A percentile compares a stretch with the other conserved stretches of the same genome.
Conservation (phyloP, 768 basidiomycete genomes). For the Boletales sp. region DNA sequence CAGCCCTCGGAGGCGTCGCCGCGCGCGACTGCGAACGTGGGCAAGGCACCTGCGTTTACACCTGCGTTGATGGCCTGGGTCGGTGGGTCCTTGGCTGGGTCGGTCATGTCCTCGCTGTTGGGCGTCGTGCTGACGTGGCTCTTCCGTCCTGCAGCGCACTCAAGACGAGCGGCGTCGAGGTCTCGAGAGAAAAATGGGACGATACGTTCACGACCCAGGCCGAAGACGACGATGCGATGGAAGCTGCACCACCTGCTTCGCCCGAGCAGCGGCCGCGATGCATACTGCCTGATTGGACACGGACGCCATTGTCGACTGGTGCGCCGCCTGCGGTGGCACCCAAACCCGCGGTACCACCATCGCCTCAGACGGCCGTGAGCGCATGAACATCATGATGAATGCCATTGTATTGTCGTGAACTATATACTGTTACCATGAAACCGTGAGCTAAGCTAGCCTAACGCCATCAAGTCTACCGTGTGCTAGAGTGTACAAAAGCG, state of each 20-base stretch:
- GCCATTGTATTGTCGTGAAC: constrained; percentile 7
- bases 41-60: constrained; percentile 84
- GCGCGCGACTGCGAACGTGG: constrained; percentile 59
- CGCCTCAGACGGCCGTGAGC: constrained; percentile 30
- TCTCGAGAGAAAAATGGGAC: constrained; percentile 85
- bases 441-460: constrained; percentile 3
- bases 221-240: constrained; percentile 40
- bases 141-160: constrained; percentile 50
- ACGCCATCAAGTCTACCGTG: constrained; percentile 6
- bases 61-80: constrained; percentile 86
- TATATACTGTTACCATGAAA: constrained; percentile 9
- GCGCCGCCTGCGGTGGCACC: constrained; percentile 52
- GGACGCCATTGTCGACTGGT: constrained; percentile 55
- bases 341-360: constrained; percentile 5
- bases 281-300: constrained; percentile 82
- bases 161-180: constrained; percentile 83
- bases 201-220: constrained; percentile 47
- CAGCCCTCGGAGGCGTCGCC: constrained; percentile 43
- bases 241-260: constrained; percentile 5
- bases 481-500: background rate
- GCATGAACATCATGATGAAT: constrained; percentile 24
- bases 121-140: background rate
- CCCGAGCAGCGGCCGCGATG: constrained; percentile 33
- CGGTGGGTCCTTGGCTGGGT: constrained; percentile 92
- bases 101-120: constrained; percentile 24